Evolutionary conservation across 768 basidiomycete genomes (phyloP), one percentile per base, ranked within the genome.

Genomic region (Auriscalpium microsporum): DNA sequence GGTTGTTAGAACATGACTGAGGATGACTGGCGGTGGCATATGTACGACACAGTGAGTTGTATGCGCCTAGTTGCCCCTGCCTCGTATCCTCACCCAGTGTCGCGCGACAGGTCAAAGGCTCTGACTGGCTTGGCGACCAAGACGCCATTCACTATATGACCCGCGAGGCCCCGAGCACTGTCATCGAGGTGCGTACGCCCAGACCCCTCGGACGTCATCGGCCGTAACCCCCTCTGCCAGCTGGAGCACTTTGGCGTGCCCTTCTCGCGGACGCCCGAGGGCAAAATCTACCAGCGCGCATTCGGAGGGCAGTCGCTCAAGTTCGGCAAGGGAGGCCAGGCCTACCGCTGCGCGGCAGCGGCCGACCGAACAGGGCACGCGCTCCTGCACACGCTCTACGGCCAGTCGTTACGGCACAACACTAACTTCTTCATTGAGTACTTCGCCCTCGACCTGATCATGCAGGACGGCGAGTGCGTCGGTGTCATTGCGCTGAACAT

Each of bases 101-200:
- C 56, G 40, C n/a, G 28, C 34, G 56, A 50, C 63, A 92, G 83
- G 95, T 98, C 56, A 99, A 99, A 79, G 96, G 96, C 59, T 96
- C 94, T 52, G 96, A 99, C 74, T 99, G 96, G 96, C 85, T 98
- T 40, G 96, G 96, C 71, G 96, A 99, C 76, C 94, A 94, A 73
- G 96, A 99, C 67, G 96, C 96, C 49, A 98, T 99, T 64, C 96
- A 98, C 68, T 99, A 98, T 76, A 99, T 99, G 96, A 96, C 93
- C 71, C 79, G 93, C 38, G 96, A 99, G 72, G 96, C 96, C 44
- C 95, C 94, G 52, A 78, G 84, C 69, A 87, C 90, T 36, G 94
- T 97, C 60, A 83, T 94, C 50, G 94, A 97, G 81, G 94, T 88
- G 54, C 36, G 74, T 56, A 21, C 21, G 28, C 28, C 28, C 28